phyloP scores from a whole-genome alignment of 1,284 basidiomycete species.

The Pascua guehoae region DNA sequence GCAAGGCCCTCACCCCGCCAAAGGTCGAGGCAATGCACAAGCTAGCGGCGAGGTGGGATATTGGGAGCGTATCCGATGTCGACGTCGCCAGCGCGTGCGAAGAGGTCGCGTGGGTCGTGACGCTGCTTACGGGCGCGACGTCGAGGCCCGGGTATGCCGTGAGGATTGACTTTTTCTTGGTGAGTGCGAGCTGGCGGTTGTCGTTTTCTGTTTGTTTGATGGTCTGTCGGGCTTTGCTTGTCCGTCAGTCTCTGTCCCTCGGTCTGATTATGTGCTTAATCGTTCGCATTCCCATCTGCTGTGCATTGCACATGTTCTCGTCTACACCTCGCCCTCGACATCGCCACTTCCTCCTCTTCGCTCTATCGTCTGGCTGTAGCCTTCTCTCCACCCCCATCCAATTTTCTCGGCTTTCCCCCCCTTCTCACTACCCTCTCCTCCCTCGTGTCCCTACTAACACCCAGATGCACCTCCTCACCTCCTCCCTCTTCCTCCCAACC shows the following conservation, averaged over 20 bases:
- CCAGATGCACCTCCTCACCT: conserved; percentile 63
- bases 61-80: conserved; percentile 45
- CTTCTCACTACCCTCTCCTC: too few species aligned
- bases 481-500: conserved; percentile 60
- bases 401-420: too few species aligned
- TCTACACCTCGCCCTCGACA: too few species aligned
- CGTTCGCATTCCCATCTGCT: too few species aligned
- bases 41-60: conserved; percentile 55
- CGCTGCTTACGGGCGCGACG: conserved; percentile 58
- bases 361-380: too few species aligned
- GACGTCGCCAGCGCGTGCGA: conserved; percentile 53
- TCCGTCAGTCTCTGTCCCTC: too few species aligned
- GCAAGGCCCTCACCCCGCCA: conserved; percentile 49
- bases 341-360: too few species aligned
- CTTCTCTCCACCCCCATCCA: too few species aligned
- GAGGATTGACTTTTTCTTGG: conserved; percentile 64
- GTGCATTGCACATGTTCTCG: too few species aligned
- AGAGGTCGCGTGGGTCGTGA: conserved; percentile 57
- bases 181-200: conserved; percentile 1
- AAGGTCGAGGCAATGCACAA: conserved; percentile 54
- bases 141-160: conserved; percentile 55
- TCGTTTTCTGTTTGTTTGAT: too few species aligned
- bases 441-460: background rate
- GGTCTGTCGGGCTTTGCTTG: too few species aligned
- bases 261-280: too few species aligned